Percentiles rank a stretch among this genome's conserved stretches.
Evolutionary conservation across 805 yeast genomes (phyloP).

Genomic region (Myxozyma udenii): DNA sequence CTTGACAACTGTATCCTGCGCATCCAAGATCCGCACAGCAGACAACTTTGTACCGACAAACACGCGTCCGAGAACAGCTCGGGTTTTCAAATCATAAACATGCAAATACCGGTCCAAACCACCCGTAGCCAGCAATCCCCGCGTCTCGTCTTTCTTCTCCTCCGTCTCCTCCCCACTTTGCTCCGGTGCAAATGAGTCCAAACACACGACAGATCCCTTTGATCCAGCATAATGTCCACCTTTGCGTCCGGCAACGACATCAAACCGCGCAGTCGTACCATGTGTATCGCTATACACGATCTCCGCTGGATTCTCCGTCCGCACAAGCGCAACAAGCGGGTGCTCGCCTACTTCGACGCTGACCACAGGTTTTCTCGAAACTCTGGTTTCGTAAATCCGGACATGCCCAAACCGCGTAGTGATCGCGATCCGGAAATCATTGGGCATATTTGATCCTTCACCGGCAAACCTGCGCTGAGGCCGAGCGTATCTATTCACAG

Average conservation of each 20-base stretch:
- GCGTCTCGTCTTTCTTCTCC: slow-evolving; percentile 5
- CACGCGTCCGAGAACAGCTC: slow-evolving; percentile 66
- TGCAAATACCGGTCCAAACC: slow-evolving; percentile 86
- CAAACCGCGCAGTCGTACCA: slow-evolving; percentile 57
- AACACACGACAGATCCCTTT: slow-evolving; percentile 52
- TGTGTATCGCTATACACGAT: slow-evolving; percentile 73
- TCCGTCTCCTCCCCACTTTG: slow-evolving; percentile 2
- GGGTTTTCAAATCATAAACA: slow-evolving; percentile 60
- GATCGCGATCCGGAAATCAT: slow-evolving; percentile 54
- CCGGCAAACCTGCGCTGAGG: no score
- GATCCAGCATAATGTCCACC: slow-evolving; percentile 65
- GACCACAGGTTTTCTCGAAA: slow-evolving; percentile 65
- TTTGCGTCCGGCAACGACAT: slow-evolving; percentile 50
- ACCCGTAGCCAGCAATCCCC: slow-evolving; percentile 60
- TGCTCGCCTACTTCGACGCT: slow-evolving; percentile 54
- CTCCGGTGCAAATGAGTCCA: slow-evolving; percentile 9
- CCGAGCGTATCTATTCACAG: slow-evolving; percentile 33
- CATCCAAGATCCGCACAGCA: slow-evolving; percentile 49
- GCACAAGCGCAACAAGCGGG: slow-evolving; percentile 47
- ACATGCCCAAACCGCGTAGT: slow-evolving; percentile 67
- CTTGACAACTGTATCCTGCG: neutral
- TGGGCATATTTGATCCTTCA: slow-evolving; percentile 4
- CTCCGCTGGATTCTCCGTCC: slow-evolving; percentile 40
- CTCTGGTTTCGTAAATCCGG: slow-evolving; percentile 65
- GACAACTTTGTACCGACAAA: slow-evolving; percentile 71